Evolutionary conservation across 176 grass and related monocot genomes (phyloP), one percentile per base, ranked within the genome.

Genomic region (Pontederia crassipes): DNA sequence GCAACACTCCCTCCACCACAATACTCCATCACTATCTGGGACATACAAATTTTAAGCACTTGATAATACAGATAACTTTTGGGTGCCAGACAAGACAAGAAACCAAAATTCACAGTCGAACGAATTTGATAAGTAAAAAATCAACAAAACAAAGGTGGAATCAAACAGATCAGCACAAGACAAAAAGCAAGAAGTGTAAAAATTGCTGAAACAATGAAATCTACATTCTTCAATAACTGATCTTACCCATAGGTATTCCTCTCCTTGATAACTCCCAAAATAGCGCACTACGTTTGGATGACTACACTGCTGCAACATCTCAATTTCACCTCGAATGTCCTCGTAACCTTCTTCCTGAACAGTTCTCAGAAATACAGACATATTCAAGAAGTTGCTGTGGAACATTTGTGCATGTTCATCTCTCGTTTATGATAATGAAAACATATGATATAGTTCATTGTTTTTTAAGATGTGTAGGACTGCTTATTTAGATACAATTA

Each of bases 1-100:
- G 93, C 87, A 71, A 98, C 68, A 51, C 93, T 98, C 75, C 93
- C 93, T 70, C 93, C 93, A 83, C 93, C 93, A 75, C 93, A 98
- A 62, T 98, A 98, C 61, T 98, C 93, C 93, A 98, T 98, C 71
- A 98, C 75, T 81, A 98, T 98, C 93, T 98, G 79, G 48, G 76
- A 59, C 55, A 68, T 68, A 62, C 12, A 75, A 75, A 64, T 62
- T 51, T 26, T 52, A 51, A 48, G 18, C 8, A 28, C 17, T 40
- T 40, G 32, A 28, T 27, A 65, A 50, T 50, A 14, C 10, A 8
- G 10, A 51, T 65, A 4, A 6, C 3, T 59, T 10, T 13, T 28
- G n/a, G 9, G 9, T 40, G 6, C 32, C 32, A 40, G 6, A 40
- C 32, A 40, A 40, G 2, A 4, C 32, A 4, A 4, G 32, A 40